phyloP scores from a whole-genome alignment of 208 protist species.

The Leishmania gerbilli region DNA sequence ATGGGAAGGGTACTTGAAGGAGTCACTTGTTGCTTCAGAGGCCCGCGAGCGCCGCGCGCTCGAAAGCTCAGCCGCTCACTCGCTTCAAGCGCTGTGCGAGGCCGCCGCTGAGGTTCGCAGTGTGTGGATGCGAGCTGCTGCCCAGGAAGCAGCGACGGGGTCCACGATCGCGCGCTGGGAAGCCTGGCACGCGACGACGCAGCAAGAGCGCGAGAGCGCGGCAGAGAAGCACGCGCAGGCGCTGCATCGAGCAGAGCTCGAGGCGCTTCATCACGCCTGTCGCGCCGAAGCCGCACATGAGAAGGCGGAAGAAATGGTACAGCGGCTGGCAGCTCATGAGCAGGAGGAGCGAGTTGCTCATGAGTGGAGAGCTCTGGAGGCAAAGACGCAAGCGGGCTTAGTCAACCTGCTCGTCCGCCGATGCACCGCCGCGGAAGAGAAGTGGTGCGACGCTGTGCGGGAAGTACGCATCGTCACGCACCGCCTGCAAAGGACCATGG shows the following conservation, averaged over 20 bases:
- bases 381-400: background rate
- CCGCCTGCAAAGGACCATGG: background rate
- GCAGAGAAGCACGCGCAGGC: slow-evolving; percentile 11
- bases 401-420: slow-evolving; percentile 33
- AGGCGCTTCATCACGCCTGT: background rate
- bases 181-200: background rate
- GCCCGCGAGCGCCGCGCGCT: slow-evolving; percentile 26
- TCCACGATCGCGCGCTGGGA: slow-evolving; percentile 12
- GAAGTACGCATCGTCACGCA: slow-evolving; percentile 6
- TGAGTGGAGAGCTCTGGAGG: background rate
- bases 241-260: background rate
- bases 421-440: slow-evolving; percentile 21
- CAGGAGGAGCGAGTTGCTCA: slow-evolving; percentile 6
- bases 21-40: slow-evolving; percentile 31
- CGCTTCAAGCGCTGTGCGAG: background rate
- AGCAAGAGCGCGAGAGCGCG: slow-evolving; percentile 3
- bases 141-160: background rate
- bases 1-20: slow-evolving; percentile 18
- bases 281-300: background rate
- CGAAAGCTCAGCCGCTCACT: slow-evolving; percentile 12
- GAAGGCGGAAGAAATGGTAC: background rate
- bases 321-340: slow-evolving; percentile 6
- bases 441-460: slow-evolving; percentile 17
- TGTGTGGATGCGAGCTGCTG: background rate
- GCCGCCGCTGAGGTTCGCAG: background rate